phyloP scores from a whole-genome alignment of 2,329 filamentous ascomycete genomes.

The Hypoxylon sp. region DNA sequence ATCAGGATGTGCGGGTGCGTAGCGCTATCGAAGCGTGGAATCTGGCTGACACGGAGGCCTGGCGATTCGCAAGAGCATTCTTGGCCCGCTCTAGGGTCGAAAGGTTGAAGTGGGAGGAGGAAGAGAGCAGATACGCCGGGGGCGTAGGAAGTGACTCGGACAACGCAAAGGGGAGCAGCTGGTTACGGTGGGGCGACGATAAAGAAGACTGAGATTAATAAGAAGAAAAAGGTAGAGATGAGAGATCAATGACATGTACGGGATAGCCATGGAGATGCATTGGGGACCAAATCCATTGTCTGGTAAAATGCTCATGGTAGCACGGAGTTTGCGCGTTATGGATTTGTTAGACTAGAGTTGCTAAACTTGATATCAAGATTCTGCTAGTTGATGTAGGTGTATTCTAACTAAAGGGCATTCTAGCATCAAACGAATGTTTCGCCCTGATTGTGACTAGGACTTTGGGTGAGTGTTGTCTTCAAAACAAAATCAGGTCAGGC shows the following conservation, averaged over 20 bases:
- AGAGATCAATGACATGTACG: constrained; percentile 29
- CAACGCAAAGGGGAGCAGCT: constrained; percentile 52
- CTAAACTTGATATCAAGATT: constrained; percentile 25
- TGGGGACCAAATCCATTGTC: constrained; percentile 15
- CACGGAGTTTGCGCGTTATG: constrained; percentile 44
- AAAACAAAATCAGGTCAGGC: constrained; percentile 14
- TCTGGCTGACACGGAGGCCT: constrained; percentile 81
- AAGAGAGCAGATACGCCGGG: constrained; percentile 75
- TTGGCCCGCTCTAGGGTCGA: constrained; percentile 74
- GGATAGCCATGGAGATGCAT: constrained; percentile 24
- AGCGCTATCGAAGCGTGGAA: constrained; percentile 76
- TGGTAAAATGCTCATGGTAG: constrained; percentile 28
- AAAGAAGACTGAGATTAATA: constrained; percentile 30
- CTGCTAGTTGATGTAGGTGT: constrained; percentile 26
- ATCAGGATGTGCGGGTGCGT: constrained; percentile 63
- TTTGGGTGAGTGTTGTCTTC: constrained; percentile 18
- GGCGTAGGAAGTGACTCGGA: constrained; percentile 69
- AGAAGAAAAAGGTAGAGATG: constrained; percentile 7
- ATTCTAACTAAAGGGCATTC: constrained; percentile 19
- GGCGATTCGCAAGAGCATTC: constrained; percentile 80
- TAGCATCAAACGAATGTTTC: constrained; percentile 22
- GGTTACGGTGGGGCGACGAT: constrained; percentile 57
- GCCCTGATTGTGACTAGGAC: constrained; percentile 7
- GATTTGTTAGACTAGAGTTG: constrained; percentile 35
- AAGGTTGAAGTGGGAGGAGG: constrained; percentile 77